Percentiles rank a stretch among this genome's conserved stretches.
These are phyloP conservation scores for Ampelomyces quisqualis DNA, from an alignment of 2,329 filamentous ascomycete genomes.

Conservation along the genomic window DNA sequence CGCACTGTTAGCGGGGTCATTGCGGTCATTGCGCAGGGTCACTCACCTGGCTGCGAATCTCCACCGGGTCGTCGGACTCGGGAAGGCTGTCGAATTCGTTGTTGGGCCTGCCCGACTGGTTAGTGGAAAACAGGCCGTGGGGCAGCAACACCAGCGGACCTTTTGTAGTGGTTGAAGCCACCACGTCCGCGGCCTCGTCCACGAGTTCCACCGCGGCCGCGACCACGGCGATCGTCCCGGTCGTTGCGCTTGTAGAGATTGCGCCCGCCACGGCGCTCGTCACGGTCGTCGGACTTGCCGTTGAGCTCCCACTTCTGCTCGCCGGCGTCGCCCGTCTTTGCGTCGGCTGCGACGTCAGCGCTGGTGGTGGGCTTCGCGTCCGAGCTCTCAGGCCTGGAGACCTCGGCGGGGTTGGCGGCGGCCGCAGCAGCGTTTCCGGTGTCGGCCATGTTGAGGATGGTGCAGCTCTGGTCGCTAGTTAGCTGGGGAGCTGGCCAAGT, in stretches of 20 bases:
- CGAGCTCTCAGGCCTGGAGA: conserved; percentile 14
- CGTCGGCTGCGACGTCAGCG: conserved; percentile 9
- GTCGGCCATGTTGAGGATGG: conserved; percentile 25
- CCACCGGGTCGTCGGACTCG: conserved; percentile 72
- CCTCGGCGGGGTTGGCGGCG: conserved; percentile 22
- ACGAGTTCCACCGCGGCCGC: conserved; percentile 10
- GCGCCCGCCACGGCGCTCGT: conserved; percentile 10
- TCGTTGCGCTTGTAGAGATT: conserved; percentile 20
- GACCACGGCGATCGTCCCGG: conserved; percentile 10
- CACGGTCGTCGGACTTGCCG: conserved; percentile 15
- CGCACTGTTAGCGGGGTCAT: conserved; percentile 16
- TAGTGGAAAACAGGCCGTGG: neutral
- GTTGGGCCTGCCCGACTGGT: conserved; percentile 22
- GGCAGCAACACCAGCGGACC: conserved; percentile 6
- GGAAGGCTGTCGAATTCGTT: conserved; percentile 53
- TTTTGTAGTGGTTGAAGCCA: conserved; percentile 21
- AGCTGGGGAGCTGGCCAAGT: conserved; percentile 1
- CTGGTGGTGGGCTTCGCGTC: conserved; percentile 12
- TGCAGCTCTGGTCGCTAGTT: conserved; percentile 11
- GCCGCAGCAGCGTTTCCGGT: conserved; percentile 18
- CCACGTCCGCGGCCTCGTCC: conserved; percentile 17
- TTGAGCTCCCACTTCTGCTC: conserved; percentile 24
- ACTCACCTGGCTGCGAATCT: conserved; percentile 79
- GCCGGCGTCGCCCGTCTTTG: conserved; percentile 10
- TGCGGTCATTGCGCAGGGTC: neutral